A percentile compares a stretch with the other conserved stretches of the same genome.
These are phyloP conservation scores for Lithocarpus polystachyus DNA, from an alignment of 306 rosid species.

Conservation along the genomic window DNA sequence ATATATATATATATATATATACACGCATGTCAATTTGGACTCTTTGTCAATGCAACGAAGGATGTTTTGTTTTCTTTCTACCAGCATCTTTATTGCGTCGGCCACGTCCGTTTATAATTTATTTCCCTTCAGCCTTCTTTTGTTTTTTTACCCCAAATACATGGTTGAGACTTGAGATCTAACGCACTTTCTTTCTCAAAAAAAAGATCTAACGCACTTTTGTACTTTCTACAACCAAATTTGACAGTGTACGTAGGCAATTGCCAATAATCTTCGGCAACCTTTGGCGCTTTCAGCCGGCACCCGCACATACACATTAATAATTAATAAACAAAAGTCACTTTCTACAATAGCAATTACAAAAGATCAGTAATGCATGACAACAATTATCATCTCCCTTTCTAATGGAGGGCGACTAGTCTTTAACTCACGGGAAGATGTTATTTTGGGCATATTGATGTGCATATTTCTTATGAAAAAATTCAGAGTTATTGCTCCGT, in stretches of 20 bases:
- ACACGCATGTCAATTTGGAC: neutral
- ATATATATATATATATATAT: too few species aligned
- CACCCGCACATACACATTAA: too few species aligned
- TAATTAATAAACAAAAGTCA: neutral
- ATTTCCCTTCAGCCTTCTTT: neutral
- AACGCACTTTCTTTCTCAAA: too few species aligned
- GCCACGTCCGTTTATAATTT: too few species aligned
- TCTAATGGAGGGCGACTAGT: neutral
- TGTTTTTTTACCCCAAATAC: neutral
- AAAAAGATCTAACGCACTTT: neutral
- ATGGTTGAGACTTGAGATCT: neutral
- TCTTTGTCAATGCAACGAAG: neutral
- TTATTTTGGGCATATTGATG: too few species aligned
- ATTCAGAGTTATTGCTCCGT: fast-evolving
- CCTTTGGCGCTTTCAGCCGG: neutral
- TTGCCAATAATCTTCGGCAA: neutral
- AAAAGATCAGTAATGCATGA: neutral
- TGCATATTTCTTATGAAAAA: too few species aligned
- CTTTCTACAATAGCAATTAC: neutral
- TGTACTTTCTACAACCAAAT: too few species aligned
- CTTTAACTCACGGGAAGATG: neutral
- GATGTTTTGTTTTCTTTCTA: too few species aligned
- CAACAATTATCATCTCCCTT: neutral
- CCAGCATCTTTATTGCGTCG: neutral
- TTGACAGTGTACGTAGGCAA: too few species aligned